A percentile compares a stretch with the other conserved stretches of the same genome.
These are phyloP conservation scores for Candida tropicalis DNA, from an alignment of 1,139 yeast species.

Conservation along the genomic window DNA sequence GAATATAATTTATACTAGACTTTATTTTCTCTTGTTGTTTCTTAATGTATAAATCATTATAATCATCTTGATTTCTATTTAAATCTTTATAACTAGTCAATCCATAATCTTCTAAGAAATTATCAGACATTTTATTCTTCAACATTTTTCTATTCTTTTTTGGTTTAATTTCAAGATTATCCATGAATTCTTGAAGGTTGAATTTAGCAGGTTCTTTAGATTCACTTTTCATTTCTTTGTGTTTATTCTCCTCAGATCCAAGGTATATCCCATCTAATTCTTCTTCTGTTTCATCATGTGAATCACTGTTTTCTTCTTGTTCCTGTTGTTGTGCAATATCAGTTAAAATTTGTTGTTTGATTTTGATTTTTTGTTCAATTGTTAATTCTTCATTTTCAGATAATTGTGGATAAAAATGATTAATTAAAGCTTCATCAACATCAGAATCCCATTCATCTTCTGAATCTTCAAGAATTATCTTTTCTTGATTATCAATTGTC, in stretches of 20 bases:
- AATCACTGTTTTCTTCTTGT: constrained; percentile 14
- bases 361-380: constrained; percentile 38
- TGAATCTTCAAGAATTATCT: constrained; percentile 31
- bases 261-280: constrained; percentile 40
- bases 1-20: constrained; percentile 10
- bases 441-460: constrained; percentile 50
- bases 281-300: constrained; percentile 14
- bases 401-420: constrained; percentile 46
- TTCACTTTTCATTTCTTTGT: constrained; percentile 11
- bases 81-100: constrained; percentile 33
- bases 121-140: constrained; percentile 32
- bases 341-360: constrained; percentile 39
- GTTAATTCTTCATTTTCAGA: constrained; percentile 33
- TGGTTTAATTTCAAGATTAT: constrained; percentile 22
- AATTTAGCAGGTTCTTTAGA: constrained; percentile 12
- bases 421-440: constrained; percentile 44
- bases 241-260: constrained; percentile 25
- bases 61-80: constrained; percentile 28
- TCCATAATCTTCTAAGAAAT: constrained; percentile 46
- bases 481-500: constrained; percentile 11
- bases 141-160: constrained; percentile 35
- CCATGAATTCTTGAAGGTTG: constrained; percentile 30
- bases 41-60: constrained; percentile 26
- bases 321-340: constrained; percentile 27
- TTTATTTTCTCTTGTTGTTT: constrained; percentile 21